phyloP scores from a whole-genome alignment of 2,329 filamentous ascomycete species.

The Cladophialophora carrionii region DNA sequence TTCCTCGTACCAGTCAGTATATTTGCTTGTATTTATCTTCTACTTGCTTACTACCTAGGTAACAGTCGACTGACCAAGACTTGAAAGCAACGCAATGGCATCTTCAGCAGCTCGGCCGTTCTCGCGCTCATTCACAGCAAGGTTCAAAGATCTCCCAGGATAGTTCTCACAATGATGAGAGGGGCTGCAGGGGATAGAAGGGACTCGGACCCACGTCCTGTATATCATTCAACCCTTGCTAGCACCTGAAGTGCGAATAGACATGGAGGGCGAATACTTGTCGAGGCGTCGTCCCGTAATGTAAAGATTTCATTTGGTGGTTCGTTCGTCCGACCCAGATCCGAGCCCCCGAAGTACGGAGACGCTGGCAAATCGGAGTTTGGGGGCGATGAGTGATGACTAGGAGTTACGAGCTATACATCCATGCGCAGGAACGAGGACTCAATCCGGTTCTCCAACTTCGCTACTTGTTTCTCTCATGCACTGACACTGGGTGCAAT shows the following conservation, averaged over 20 bases:
- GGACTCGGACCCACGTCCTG: not conserved
- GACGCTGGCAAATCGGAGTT: slow-evolving; percentile 7
- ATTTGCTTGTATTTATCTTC: not conserved
- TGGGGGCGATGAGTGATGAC: not conserved
- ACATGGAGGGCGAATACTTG: not conserved
- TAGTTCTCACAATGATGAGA: not conserved
- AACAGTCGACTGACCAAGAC: not conserved
- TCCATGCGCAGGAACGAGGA: not conserved
- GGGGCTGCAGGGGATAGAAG: not conserved
- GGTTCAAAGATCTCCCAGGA: not conserved
- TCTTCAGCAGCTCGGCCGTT: not conserved
- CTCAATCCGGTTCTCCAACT: not conserved
- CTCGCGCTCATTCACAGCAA: not conserved
- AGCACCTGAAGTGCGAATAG: not conserved
- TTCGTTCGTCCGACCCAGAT: slow-evolving; percentile 4
- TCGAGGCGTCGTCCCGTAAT: not conserved
- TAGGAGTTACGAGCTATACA: no score
- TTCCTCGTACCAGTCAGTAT: not conserved
- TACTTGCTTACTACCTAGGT: not conserved
- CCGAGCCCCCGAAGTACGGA: not conserved
- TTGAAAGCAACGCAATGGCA: not conserved
- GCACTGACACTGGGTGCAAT: not conserved
- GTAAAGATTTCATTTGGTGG: not conserved
- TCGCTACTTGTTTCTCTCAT: not conserved
- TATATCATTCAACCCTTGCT: not conserved